Percentiles rank a stretch among this genome's conserved stretches.
These are phyloP conservation scores for Typha latifolia DNA, from an alignment of 176 grass and related monocot genomes.

Conservation along the genomic window DNA sequence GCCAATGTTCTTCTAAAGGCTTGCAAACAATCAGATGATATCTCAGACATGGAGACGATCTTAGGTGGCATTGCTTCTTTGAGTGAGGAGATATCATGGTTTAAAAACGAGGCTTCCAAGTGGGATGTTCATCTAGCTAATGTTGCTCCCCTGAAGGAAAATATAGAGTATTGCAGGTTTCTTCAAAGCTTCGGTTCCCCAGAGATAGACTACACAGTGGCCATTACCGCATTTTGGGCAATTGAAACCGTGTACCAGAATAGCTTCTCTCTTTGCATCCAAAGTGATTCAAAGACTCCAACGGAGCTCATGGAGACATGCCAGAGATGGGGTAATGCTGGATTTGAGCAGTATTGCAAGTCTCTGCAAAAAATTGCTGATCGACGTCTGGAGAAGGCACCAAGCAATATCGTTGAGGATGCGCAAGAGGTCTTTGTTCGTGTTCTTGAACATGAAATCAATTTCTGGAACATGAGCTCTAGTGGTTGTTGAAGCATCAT, in stretches of 20 bases:
- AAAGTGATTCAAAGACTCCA: slow-evolving; percentile 47
- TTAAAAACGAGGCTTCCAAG: slow-evolving; percentile 65
- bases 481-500: slow-evolving; percentile 1
- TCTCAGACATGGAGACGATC: slow-evolving; percentile 62
- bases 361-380: slow-evolving; percentile 63
- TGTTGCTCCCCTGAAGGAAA: slow-evolving; percentile 44
- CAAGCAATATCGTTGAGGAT: slow-evolving; percentile 28
- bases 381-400: slow-evolving; percentile 40
- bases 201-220: slow-evolving; percentile 51
- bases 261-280: slow-evolving; percentile 68
- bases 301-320: slow-evolving; percentile 58
- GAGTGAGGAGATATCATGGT: slow-evolving; percentile 71
- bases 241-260: slow-evolving; percentile 92
- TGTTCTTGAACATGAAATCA: slow-evolving; percentile 65
- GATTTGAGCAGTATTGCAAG: slow-evolving; percentile 64
- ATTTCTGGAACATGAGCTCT: slow-evolving; percentile 88
- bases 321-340: slow-evolving; percentile 62
- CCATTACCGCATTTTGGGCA: slow-evolving; percentile 58
- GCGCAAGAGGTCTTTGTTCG: slow-evolving; percentile 58
- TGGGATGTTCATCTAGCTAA: slow-evolving; percentile 50
- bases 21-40: slow-evolving; percentile 47
- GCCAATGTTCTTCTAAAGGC: slow-evolving; percentile 63
- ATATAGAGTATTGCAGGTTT: slow-evolving; percentile 71
- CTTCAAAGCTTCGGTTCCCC: slow-evolving; percentile 44
- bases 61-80: slow-evolving; percentile 54